phyloP scores from a whole-genome alignment of 257 asterid genomes.

The Scutellaria barbata region DNA sequence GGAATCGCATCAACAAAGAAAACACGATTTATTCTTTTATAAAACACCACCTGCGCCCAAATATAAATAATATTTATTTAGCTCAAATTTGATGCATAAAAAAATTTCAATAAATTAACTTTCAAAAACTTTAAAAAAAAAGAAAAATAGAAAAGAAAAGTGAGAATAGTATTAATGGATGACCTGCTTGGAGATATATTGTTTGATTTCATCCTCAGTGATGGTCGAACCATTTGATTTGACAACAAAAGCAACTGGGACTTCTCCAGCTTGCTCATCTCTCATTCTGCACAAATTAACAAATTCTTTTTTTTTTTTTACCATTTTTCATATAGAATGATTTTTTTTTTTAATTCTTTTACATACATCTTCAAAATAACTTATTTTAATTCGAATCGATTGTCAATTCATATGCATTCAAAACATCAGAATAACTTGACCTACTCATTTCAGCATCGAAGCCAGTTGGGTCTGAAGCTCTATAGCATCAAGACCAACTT shows the following conservation, averaged over 20 bases:
- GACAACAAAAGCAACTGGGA: constrained; percentile 91
- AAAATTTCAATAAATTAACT: no score
- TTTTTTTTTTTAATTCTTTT: no score
- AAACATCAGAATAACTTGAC: no score
- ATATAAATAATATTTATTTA: neutral
- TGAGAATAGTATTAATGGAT: neutral
- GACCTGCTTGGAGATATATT: constrained; percentile 58
- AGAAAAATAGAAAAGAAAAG: neutral
- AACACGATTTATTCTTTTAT: constrained; percentile 77
- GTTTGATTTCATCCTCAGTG: constrained; percentile 80
- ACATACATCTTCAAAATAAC: no score
- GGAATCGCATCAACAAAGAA: constrained; percentile 79
- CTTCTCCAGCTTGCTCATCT: constrained; percentile 89
- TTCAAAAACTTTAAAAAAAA: no score
- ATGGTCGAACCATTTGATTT: constrained; percentile 57
- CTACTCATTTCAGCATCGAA: no score
- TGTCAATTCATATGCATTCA: no score
- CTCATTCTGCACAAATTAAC: constrained; percentile 56
- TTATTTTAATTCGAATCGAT: no score
- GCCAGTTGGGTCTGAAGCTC: no score
- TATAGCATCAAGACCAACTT: no score
- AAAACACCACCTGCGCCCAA: constrained; percentile 67
- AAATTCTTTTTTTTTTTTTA: no score
- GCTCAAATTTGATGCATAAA: neutral
- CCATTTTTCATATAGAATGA: no score